Conservation (phyloP, 805 yeast genomes). For the Lipomyces sp. region DNA sequence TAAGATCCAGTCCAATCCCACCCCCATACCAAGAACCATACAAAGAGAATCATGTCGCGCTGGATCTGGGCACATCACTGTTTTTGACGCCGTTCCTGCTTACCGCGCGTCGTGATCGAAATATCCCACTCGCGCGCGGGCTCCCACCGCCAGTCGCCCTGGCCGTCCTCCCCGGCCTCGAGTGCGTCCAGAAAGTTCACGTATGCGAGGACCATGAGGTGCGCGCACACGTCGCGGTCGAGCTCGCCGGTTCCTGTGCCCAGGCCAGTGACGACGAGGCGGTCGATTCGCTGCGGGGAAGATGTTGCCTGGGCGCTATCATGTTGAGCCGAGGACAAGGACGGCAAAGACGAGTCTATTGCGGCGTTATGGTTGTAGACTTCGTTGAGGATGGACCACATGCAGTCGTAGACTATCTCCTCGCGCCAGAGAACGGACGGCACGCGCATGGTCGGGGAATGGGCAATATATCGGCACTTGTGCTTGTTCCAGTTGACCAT, state of each 20-base stretch:
- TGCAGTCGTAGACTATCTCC: constrained; percentile 27
- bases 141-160: constrained; percentile 17
- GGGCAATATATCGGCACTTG: constrained; percentile 26
- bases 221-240: constrained; percentile 20
- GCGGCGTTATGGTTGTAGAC: constrained; percentile 12
- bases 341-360: background rate
- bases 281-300: background rate
- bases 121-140: constrained; percentile 12
- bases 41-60: no score
- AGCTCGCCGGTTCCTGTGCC: constrained; percentile 28
- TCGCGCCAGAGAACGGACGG: constrained; percentile 15
- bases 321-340: no score
- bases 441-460: constrained; percentile 29
- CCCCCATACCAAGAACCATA: no score
- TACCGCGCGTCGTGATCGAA: background rate
- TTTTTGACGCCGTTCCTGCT: background rate
- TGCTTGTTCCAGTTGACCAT: constrained; percentile 6
- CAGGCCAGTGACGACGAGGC: constrained; percentile 25
- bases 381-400: constrained; percentile 26
- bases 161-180: constrained; percentile 11
- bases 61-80: no score
- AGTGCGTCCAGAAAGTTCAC: constrained; percentile 21
- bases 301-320: background rate
- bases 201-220: constrained; percentile 25
- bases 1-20: background rate